Evolutionary conservation across 495 filamentous ascomycete species (phyloP).

Genomic region (Immersiella caudata): DNA sequence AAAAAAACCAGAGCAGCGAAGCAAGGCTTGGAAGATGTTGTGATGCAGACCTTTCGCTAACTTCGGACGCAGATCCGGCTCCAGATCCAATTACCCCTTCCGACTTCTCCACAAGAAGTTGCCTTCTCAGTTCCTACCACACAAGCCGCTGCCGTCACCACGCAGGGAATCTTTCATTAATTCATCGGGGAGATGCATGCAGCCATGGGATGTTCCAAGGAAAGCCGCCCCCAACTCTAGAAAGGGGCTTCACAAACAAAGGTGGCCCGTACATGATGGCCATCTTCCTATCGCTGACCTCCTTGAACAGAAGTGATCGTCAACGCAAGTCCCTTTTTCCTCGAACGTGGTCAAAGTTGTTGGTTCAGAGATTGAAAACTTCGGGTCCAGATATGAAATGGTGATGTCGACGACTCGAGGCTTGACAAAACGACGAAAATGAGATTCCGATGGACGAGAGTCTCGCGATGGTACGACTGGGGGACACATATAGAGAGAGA

Average conservation of each 20-base stretch:
- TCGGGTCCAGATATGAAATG: neutral
- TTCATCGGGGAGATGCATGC: neutral
- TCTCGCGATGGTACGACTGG: neutral
- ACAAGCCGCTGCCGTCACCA: neutral
- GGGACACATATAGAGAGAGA: neutral
- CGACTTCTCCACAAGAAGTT: neutral
- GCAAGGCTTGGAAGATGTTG: no score
- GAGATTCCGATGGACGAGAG: neutral
- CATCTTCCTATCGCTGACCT: neutral
- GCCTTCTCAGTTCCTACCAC: neutral
- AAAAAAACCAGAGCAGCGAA: no score
- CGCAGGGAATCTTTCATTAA: neutral
- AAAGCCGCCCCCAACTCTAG: neutral
- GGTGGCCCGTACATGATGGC: neutral
- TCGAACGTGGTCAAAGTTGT: neutral
- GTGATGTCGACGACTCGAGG: neutral
- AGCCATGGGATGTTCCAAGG: neutral
- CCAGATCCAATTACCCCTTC: neutral
- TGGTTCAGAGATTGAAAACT: neutral
- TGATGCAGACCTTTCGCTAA: no score
- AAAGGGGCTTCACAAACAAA: neutral
- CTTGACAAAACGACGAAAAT: neutral
- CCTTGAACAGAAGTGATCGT: neutral
- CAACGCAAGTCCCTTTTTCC: neutral
- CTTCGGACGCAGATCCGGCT: neutral